Base-by-base conservation (phyloP, 805 yeast species). In the Candida tammaniensis region DNA sequence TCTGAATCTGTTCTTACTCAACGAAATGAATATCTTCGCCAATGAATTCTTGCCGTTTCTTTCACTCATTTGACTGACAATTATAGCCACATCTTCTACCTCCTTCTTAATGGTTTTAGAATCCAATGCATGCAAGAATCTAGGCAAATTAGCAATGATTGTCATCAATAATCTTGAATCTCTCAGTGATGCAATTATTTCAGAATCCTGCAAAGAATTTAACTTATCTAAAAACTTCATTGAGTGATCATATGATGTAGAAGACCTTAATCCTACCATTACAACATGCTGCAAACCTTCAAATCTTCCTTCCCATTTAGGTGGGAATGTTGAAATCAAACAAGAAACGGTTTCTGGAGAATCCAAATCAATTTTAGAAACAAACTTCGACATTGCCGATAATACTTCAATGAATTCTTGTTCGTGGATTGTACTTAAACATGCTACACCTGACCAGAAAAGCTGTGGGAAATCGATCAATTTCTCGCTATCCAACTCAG, bases 371-470 rank as follows among this genome's bases (percentile, higher is more conserved):
- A 91, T 86, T 51, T 88, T 91, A 2, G 89, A 78, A 8, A 93
- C 75, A 48, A 89, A 82, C 48, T 86, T 88, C 18, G 86, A 76
- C 48, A 91, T 62, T 4, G 93, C 80, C 0, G 95, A 83, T 17
- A 93, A 64, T 0, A 84, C 85, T 50, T 94, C 98, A 33, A 88
- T 77, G 49, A 84, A 94, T 51, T 93, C 98, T 46, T 82, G 88
- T 54, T 94, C 98, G 48, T 89, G 95, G 18, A 88, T 74, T 0
- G 97, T 86, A 38, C 82, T 82, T 43, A 93, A 62, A 46, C 96
- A 83, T 0, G 98, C 98, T 10, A 88, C 93, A 21, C 89, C 77
- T 0, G 89, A 82, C 99, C 99, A 93, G 54, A 91, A 93, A 24
- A 94, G 62, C 52, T 89, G 97, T 1, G 98, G 98, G 57, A 82